Conservation (phyloP, 345 rosid species). For the Eucalyptus albens region DNA sequence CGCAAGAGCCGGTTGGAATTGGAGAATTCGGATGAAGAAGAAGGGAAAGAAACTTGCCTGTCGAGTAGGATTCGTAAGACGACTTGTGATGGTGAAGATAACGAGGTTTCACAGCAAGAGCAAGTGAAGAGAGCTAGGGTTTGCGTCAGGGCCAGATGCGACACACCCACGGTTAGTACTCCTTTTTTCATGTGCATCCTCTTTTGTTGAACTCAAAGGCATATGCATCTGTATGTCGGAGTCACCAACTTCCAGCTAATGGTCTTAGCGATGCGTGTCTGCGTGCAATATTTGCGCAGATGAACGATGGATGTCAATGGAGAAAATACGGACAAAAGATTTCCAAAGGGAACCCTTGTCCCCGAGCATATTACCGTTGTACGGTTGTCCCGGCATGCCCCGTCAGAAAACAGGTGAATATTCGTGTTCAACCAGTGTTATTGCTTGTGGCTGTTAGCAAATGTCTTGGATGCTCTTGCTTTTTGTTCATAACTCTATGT, state of each 20-base stretch:
- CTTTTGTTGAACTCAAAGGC: not conserved
- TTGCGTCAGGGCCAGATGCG: constrained; percentile 84
- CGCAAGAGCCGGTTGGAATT: constrained; percentile 14
- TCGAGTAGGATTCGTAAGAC: constrained; percentile 43
- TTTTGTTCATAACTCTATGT: not conserved
- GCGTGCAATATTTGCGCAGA: constrained; percentile 14
- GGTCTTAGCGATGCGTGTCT: not conserved
- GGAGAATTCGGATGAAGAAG: constrained; percentile 23
- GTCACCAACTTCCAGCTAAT: not conserved
- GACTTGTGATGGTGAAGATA: constrained; percentile 20
- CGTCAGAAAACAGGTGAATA: constrained; percentile 72
- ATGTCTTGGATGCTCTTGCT: not conserved
- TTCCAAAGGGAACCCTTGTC: constrained; percentile 86
- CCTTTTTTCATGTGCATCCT: not conserved
- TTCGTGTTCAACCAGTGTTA: not conserved
- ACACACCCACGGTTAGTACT: constrained; percentile 55
- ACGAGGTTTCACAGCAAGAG: constrained; percentile 38
- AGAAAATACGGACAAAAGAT: constrained; percentile 93
- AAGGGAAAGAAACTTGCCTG: constrained; percentile 27
- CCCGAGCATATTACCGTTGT: constrained; percentile 87
- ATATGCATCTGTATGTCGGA: not conserved
- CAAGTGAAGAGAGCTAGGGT: constrained; percentile 78
- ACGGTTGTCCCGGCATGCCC: constrained; percentile 76
- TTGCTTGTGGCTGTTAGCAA: not conserved
- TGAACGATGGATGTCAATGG: constrained; percentile 98